Evolutionary conservation across 2,329 filamentous ascomycete species (phyloP).

Genomic region (Neonectria punicea): DNA sequence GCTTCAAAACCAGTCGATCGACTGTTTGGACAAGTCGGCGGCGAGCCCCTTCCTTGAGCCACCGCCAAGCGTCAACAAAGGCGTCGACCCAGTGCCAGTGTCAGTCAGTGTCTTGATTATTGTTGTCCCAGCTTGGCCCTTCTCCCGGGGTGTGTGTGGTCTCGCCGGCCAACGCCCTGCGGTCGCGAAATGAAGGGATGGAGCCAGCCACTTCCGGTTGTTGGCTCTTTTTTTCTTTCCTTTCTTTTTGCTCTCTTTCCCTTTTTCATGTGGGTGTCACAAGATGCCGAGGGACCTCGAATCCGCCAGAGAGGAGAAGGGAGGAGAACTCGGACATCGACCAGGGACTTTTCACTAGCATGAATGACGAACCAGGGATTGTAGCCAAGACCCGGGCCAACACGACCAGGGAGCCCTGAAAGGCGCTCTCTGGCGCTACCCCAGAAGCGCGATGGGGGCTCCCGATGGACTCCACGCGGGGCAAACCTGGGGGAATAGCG

Average conservation of each 20-base stretch:
- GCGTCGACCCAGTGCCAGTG: slow-evolving; percentile 3
- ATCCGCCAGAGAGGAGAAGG: slow-evolving; percentile 16
- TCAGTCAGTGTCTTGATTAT: slow-evolving; percentile 1
- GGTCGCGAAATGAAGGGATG: slow-evolving; percentile 23
- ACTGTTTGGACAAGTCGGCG: not conserved
- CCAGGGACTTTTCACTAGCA: not conserved
- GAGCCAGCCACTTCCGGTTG: slow-evolving; percentile 1
- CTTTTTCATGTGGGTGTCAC: slow-evolving; percentile 37
- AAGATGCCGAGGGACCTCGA: slow-evolving; percentile 42
- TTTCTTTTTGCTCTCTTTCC: not conserved
- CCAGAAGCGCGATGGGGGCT: slow-evolving; percentile 9
- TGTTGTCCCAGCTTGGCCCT: slow-evolving; percentile 28
- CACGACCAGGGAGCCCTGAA: slow-evolving; percentile 1
- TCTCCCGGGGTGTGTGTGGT: slow-evolving; percentile 23
- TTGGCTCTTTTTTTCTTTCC: not conserved
- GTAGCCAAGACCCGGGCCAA: not conserved
- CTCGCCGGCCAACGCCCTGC: slow-evolving; percentile 35
- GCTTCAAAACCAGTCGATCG: slow-evolving; percentile 4
- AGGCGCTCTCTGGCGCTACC: slow-evolving; percentile 14
- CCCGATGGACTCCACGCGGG: slow-evolving; percentile 34
- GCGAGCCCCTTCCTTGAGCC: not conserved
- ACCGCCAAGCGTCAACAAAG: slow-evolving; percentile 25
- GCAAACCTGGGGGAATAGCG: slow-evolving; percentile 45
- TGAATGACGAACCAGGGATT: slow-evolving; percentile 18
- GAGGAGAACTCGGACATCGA: slow-evolving; percentile 6